phyloP scores from a whole-genome alignment of 441 rosid species.

The Flueggea neowawraea region DNA sequence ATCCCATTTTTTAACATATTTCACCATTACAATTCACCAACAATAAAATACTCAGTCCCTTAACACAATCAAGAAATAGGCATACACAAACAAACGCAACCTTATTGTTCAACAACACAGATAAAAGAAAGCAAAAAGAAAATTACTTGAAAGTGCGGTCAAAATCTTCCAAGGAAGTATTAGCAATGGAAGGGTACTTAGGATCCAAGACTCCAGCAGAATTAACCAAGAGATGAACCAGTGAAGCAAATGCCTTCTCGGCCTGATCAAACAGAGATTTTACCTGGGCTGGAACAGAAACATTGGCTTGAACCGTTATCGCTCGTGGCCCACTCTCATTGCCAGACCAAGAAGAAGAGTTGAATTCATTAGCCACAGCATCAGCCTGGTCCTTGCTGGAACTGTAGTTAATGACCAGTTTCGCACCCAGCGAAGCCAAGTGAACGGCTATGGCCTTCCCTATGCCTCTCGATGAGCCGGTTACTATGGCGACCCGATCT shows the following conservation, averaged over 20 bases:
- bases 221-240: conserved; percentile 65
- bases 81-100: too few species aligned
- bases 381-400: conserved; percentile 55
- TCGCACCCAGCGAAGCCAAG: conserved; percentile 65
- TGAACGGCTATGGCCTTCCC: conserved; percentile 64
- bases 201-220: conserved; percentile 60
- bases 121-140: background rate
- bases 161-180: conserved; percentile 59
- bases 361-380: conserved; percentile 52
- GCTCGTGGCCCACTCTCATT: conserved; percentile 29
- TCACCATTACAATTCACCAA: too few species aligned
- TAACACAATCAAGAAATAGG: background rate
- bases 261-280: conserved; percentile 64
- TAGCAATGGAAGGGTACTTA: conserved; percentile 44
- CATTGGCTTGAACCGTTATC: conserved; percentile 43
- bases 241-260: conserved; percentile 53
- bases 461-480: too few species aligned
- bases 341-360: conserved; percentile 22
- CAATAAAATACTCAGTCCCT: background rate
- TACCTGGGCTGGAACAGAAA: conserved; percentile 63
- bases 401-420: conserved; percentile 55
- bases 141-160: conserved; percentile 45
- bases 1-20: too few species aligned
- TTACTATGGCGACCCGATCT: too few species aligned
- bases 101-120: too few species aligned